Conservation (phyloP, 2,329 filamentous ascomycete species). For the Alternaria sp. region DNA sequence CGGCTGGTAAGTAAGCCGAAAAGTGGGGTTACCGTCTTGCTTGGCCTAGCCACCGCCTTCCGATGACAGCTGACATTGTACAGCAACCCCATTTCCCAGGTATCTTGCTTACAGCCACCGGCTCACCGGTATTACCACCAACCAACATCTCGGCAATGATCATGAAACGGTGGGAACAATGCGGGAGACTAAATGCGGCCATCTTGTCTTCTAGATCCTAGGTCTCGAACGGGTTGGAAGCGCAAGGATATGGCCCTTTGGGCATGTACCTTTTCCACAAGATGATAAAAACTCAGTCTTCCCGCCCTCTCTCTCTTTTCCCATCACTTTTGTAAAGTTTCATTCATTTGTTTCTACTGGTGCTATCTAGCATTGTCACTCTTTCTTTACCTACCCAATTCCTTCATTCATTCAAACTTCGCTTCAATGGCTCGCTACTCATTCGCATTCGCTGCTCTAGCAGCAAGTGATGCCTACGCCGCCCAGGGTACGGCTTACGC, state of each 20-base stretch:
- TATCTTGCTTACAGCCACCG: conserved; percentile 5
- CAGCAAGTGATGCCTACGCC: conserved; percentile 5
- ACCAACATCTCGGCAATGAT: conserved; percentile 3
- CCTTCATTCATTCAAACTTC: background rate
- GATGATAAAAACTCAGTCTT: background rate
- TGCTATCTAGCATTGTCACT: background rate
- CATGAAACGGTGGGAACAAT: background rate
- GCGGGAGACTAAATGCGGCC: conserved; percentile 4
- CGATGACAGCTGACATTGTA: conserved; percentile 6
- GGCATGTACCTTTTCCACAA: background rate
- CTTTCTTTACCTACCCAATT: background rate
- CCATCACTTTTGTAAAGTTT: conserved; percentile 6
- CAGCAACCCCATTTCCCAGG: background rate
- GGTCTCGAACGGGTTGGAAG: conserved; percentile 7
- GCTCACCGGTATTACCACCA: background rate
- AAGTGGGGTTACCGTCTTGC: conserved; percentile 7
- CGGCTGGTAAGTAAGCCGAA: conserved; percentile 2
- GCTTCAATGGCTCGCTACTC: conserved; percentile 8
- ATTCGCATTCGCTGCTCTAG: conserved; percentile 6
- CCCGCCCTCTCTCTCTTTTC: background rate
- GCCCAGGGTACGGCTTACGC: conserved; percentile 2
- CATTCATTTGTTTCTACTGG: conserved; percentile 5
- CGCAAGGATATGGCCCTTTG: background rate
- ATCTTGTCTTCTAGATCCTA: background rate
- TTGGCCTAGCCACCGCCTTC: conserved; percentile 4